Conservation (phyloP, 345 rosid species). For the Passiflora organensis region DNA sequence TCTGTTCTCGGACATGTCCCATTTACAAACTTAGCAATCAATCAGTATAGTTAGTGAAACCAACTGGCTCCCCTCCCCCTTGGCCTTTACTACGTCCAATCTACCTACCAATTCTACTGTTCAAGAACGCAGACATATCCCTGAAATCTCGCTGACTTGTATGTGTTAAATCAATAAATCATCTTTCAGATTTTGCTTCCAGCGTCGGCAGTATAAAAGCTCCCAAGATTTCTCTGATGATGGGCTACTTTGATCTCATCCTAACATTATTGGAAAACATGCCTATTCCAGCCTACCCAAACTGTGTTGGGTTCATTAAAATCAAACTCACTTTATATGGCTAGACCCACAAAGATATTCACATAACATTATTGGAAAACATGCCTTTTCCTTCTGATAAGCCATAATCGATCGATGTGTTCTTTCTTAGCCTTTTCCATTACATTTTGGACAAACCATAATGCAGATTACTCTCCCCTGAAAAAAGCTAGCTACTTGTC, state of each 20-base stretch:
- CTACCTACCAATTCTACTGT: conserved; percentile 3
- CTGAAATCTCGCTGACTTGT: conserved; percentile 28
- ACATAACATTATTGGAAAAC: background rate
- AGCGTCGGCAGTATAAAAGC: conserved; percentile 9
- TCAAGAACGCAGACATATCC: conserved; percentile 23
- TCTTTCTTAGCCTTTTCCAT: no score
- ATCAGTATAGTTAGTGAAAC: conserved; percentile 12
- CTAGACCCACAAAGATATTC: background rate
- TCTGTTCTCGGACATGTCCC: background rate
- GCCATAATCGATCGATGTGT: background rate
- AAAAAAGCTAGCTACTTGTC: background rate
- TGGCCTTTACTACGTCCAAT: background rate
- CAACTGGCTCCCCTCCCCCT: conserved; percentile 3
- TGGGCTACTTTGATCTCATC: no score
- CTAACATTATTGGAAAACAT: no score
- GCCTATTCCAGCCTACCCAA: background rate
- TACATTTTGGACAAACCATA: no score
- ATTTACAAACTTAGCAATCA: conserved; percentile 13
- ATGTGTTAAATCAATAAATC: no score
- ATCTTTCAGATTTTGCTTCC: no score
- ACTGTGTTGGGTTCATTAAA: background rate
- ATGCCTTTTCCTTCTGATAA: background rate
- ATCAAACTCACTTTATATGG: background rate
- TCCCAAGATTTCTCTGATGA: no score
- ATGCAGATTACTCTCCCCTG: background rate